Evolutionary conservation across 495 filamentous ascomycete genomes (phyloP).

Genomic region (Cenococcum geophilum): DNA sequence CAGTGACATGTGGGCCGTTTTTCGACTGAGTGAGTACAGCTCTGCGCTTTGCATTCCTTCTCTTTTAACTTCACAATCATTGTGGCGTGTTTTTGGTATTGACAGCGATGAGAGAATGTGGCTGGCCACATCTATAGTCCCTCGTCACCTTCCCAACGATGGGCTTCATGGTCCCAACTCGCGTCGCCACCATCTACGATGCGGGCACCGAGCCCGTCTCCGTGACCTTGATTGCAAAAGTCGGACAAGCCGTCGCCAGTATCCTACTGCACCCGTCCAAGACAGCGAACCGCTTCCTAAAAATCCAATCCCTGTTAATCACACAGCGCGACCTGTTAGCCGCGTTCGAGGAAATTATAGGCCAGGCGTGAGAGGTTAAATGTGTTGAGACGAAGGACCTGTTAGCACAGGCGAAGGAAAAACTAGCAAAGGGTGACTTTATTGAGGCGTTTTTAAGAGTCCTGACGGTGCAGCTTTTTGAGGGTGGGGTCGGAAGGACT

Average conservation of each 20-base stretch:
- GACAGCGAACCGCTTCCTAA: not conserved
- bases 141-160: not conserved
- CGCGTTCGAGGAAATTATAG: not conserved
- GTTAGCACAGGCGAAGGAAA: not conserved
- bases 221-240: not conserved
- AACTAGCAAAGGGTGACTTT: not conserved
- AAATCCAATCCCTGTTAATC: not conserved
- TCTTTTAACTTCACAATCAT: not conserved
- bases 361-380: not conserved
- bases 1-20: not conserved
- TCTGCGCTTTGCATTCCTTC: not conserved
- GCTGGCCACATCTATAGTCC: not conserved
- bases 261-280: not conserved
- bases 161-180: not conserved
- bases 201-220: not conserved
- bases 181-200: not conserved
- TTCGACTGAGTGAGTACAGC: constrained; percentile 3
- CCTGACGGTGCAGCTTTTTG: not conserved
- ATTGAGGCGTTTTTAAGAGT: not conserved
- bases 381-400: not conserved
- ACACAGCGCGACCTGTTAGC: not conserved
- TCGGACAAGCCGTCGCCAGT: not conserved
- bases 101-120: not conserved
- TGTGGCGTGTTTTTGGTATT: not conserved
- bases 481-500: not conserved